A percentile compares a stretch with the other conserved stretches of the same genome.
These are phyloP conservation scores for Thelonectria blattea DNA, from an alignment of 2,329 filamentous ascomycete genomes.

Conservation along the genomic window DNA sequence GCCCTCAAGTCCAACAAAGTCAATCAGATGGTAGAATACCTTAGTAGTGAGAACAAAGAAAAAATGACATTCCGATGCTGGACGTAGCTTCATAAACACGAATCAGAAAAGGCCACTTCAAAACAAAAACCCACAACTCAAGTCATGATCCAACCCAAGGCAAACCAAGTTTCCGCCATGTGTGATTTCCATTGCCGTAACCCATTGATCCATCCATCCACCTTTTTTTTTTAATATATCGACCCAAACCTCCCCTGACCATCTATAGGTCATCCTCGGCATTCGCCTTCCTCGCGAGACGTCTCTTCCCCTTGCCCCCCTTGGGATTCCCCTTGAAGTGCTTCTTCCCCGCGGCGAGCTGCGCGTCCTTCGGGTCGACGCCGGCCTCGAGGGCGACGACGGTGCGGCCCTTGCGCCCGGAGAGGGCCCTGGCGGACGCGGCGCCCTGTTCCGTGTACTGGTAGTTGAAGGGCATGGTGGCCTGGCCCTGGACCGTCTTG, in stretches of 20 bases:
- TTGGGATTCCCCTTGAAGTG: conserved; percentile 85
- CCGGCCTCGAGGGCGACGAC: conserved; percentile 85
- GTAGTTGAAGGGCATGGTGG: conserved; percentile 85
- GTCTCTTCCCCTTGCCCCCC: conserved; percentile 60
- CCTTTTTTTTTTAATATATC: conserved; percentile 63
- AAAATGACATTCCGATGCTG: conserved; percentile 27
- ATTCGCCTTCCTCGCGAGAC: conserved; percentile 25
- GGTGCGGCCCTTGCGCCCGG: conserved; percentile 80
- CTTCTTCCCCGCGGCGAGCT: conserved; percentile 76
- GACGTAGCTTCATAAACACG: conserved; percentile 27
- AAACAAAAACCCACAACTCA: conserved; percentile 13
- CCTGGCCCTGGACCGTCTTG: conserved; percentile 66
- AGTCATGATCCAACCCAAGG: conserved; percentile 26
- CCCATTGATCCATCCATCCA: conserved; percentile 52
- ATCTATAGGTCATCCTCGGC: conserved; percentile 31
- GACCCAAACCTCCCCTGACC: neutral
- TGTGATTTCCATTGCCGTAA: conserved; percentile 52
- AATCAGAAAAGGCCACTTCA: conserved; percentile 2
- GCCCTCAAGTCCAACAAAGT: too few species aligned
- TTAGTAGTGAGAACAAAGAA: conserved; percentile 27
- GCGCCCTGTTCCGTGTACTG: conserved; percentile 85
- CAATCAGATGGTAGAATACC: neutral
- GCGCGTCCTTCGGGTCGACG: conserved; percentile 80
- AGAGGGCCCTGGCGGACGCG: conserved; percentile 67
- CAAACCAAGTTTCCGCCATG: conserved; percentile 20